Conservation (phyloP, 1,284 basidiomycete species). For the Mycena sp. region DNA sequence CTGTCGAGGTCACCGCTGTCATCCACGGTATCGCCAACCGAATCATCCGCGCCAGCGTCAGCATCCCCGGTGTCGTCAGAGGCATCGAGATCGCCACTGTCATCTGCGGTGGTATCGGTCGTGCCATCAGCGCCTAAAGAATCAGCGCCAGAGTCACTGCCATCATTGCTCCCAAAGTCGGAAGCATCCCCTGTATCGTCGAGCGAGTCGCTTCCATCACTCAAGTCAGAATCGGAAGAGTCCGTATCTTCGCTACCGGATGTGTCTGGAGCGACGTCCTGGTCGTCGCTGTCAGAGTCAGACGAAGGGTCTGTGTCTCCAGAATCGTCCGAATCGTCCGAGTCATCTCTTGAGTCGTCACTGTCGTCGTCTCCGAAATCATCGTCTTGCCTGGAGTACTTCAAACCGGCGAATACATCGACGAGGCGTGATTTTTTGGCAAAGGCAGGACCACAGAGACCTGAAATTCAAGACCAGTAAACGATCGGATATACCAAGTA, state of each 20-base stretch:
- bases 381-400: slow-evolving; percentile 16
- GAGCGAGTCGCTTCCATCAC: background rate
- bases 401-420: background rate
- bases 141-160: too few species aligned
- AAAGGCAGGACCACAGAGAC: slow-evolving; percentile 3
- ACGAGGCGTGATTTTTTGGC: background rate
- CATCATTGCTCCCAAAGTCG: too few species aligned
- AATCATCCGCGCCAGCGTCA: background rate
- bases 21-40: background rate
- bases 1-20: background rate
- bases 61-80: background rate
- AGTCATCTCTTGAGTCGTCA: slow-evolving; percentile 11
- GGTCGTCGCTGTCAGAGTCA: background rate
- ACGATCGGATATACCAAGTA: background rate
- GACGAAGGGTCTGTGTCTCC: background rate
- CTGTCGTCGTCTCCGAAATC: slow-evolving; percentile 6
- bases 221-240: background rate
- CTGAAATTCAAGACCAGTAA: background rate
- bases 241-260: background rate
- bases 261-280: background rate
- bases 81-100: background rate
- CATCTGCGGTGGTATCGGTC: background rate
- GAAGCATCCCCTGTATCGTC: too few species aligned
- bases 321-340: background rate
- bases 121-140: too few species aligned